A percentile compares a stretch with the other conserved stretches of the same genome.
Evolutionary conservation across 169 alveolate genomes (phyloP).

Genomic region (Plasmodium vinckei): DNA sequence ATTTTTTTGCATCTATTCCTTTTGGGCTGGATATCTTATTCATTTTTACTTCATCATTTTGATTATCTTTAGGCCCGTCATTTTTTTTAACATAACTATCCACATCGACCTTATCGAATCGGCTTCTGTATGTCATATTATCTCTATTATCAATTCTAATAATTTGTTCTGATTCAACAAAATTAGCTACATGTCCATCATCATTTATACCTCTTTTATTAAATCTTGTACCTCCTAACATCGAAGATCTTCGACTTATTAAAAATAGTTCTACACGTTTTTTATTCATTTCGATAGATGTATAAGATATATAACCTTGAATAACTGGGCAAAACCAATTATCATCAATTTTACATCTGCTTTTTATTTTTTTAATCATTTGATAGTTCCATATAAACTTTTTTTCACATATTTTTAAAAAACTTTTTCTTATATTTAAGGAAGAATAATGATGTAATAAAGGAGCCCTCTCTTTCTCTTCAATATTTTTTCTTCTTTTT

Average conservation of each 20-base stretch:
- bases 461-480: slow-evolving; percentile 53
- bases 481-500: slow-evolving; percentile 37
- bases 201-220: slow-evolving; percentile 94
- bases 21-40: no score
- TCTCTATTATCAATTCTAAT: slow-evolving; percentile 82
- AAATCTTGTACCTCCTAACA: slow-evolving; percentile 97
- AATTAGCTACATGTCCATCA: slow-evolving; percentile 93
- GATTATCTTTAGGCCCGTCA: background rate
- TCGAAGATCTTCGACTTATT: slow-evolving; percentile 93
- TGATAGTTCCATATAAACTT: slow-evolving; percentile 69
- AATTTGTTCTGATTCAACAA: slow-evolving; percentile 96
- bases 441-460: slow-evolving; percentile 1
- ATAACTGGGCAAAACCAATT: slow-evolving; percentile 78
- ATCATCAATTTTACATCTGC: slow-evolving; percentile 61
- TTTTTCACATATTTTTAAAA: slow-evolving; percentile 47
- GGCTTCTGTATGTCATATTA: slow-evolving; percentile 78
- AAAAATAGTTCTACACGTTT: slow-evolving; percentile 80
- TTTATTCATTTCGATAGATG: slow-evolving; percentile 78
- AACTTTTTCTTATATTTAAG: slow-evolving; percentile 14
- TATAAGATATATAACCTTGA: slow-evolving; percentile 84
- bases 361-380: slow-evolving; percentile 64
- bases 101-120: slow-evolving; percentile 63
- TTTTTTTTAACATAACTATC: background rate
- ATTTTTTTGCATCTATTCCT: background rate
- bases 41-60: background rate